Evolutionary conservation across 2,329 filamentous ascomycete species (phyloP).

Genomic region (Fusarium odoratissimum): DNA sequence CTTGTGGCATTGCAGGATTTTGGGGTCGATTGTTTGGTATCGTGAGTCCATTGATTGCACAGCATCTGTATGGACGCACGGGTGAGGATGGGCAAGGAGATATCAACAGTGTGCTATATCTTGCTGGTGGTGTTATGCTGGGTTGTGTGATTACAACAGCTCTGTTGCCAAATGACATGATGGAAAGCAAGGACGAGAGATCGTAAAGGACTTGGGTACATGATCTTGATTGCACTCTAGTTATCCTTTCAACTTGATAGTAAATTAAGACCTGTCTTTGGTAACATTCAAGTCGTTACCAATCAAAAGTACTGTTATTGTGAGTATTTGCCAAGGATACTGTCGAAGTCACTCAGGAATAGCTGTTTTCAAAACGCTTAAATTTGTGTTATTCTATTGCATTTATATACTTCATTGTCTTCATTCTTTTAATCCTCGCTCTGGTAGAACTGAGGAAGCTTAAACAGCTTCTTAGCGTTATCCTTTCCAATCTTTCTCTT

Average conservation of each 20-base stretch:
- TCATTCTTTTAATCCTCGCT: slow-evolving; percentile 27
- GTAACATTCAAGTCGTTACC: too few relatives aligned
- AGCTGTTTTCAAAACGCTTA: background rate
- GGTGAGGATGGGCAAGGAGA: slow-evolving; percentile 48
- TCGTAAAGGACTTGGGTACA: background rate
- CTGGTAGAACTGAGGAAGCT: slow-evolving; percentile 44
- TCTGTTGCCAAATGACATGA: slow-evolving; percentile 56
- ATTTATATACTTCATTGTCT: background rate
- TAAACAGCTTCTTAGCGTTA: slow-evolving; percentile 57
- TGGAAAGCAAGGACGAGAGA: slow-evolving; percentile 50
- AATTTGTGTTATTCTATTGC: background rate
- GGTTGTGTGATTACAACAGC: slow-evolving; percentile 64
- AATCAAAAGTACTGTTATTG: background rate
- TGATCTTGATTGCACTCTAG: background rate
- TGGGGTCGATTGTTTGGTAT: slow-evolving; percentile 70
- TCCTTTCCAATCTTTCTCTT: slow-evolving; percentile 56
- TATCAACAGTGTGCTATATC: slow-evolving; percentile 64
- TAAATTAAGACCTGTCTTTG: too few relatives aligned
- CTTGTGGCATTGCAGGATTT: slow-evolving; percentile 67
- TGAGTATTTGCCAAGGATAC: background rate
- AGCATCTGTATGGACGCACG: slow-evolving; percentile 53
- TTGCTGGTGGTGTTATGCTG: slow-evolving; percentile 66
- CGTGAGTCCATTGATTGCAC: slow-evolving; percentile 66
- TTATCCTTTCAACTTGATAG: too few relatives aligned
- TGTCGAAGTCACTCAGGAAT: background rate